Evolutionary conservation across 352 stramenopile genomes (phyloP), one percentile per base, ranked within the genome.

Genomic region (Phytophthora constricta): DNA sequence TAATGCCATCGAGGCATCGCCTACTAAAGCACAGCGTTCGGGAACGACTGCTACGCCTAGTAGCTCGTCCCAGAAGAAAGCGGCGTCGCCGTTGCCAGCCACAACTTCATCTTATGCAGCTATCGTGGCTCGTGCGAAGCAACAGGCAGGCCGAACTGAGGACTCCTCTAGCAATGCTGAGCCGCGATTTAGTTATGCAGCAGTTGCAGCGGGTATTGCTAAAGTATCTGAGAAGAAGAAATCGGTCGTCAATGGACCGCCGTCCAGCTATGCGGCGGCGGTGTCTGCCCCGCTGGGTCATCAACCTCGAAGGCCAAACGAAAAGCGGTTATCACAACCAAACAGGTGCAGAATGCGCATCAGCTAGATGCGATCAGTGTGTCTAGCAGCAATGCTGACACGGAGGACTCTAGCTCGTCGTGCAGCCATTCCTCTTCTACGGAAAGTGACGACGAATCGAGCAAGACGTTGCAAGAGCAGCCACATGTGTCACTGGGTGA

Each of bases 321-420:
- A 28, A 73, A 54, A 49, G 74, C 17, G 11, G 62, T 53, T 48
- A 50, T 13, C 10, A 39, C 49, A 17, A 14, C 22, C 0, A 72
- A 59, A 19, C 33, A 60, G 37, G 13, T 9, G 9, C 45, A 62
- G 26, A 37, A 65, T 27, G 26, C 43, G 3, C 62, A 54, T 50
- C 59, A 58, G 25, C 49, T 87, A 13, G 87, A 96, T 34, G 56
- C 82, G 0, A 67, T 89, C 28, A 94, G 86, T 26, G 83, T 92
- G 19, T 91, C 87, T 1, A 93, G 84, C 23, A 95, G 87, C 69
- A 90, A 62, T 8, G 87, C 87, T 0, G 87, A 96, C 60, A 94
- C 86, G 1, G 87, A 96, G 62, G 86, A 96, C 56, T 92, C 76
- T 19, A 84, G 71, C 22, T 84, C 75, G 9, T 84, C 71, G 16